Evolutionary conservation across 164 flowering plant genomes (phyloP).

Genomic region (Macadamia tetraphylla): DNA sequence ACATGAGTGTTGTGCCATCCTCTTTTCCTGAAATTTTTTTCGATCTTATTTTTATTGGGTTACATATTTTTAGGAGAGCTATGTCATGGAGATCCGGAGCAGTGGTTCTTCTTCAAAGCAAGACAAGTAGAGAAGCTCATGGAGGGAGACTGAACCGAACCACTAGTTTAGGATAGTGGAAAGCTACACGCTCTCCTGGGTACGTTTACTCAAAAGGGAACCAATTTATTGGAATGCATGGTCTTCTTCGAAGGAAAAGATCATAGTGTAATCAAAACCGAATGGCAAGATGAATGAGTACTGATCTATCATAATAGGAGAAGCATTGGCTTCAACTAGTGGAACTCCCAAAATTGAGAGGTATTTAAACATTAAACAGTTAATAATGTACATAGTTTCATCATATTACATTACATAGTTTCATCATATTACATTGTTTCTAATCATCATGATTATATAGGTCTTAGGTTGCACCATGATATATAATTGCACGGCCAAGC

Average conservation of each 20-base stretch:
- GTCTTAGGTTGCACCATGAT: no score
- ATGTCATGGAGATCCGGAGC: slow-evolving; percentile 41
- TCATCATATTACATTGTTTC: no score
- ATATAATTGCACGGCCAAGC: no score
- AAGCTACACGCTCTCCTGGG: slow-evolving; percentile 67
- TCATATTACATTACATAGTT: no score
- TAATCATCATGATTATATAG: no score
- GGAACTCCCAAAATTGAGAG: slow-evolving; percentile 4
- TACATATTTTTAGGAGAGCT: slow-evolving; percentile 38
- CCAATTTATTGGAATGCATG: slow-evolving; percentile 45
- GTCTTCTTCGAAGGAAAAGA: slow-evolving; percentile 56
- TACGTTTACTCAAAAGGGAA: slow-evolving; percentile 38
- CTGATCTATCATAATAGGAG: slow-evolving; percentile 15
- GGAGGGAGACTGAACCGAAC: slow-evolving; percentile 59
- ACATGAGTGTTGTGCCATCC: no score
- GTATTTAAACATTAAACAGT: no score
- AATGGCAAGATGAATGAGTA: slow-evolving; percentile 63
- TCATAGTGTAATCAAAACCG: slow-evolving; percentile 50
- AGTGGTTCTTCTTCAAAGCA: slow-evolving; percentile 64
- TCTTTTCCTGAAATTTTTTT: no score
- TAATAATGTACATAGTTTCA: no score
- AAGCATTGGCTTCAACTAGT: slow-evolving; percentile 4
- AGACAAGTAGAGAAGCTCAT: slow-evolving; percentile 53
- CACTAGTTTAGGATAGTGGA: slow-evolving; percentile 58
- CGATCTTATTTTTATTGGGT: background rate